Evolutionary conservation across 176 grass and related monocot species (phyloP), one percentile per base, ranked within the genome.

Genomic region (Puccinellia tenuiflora): DNA sequence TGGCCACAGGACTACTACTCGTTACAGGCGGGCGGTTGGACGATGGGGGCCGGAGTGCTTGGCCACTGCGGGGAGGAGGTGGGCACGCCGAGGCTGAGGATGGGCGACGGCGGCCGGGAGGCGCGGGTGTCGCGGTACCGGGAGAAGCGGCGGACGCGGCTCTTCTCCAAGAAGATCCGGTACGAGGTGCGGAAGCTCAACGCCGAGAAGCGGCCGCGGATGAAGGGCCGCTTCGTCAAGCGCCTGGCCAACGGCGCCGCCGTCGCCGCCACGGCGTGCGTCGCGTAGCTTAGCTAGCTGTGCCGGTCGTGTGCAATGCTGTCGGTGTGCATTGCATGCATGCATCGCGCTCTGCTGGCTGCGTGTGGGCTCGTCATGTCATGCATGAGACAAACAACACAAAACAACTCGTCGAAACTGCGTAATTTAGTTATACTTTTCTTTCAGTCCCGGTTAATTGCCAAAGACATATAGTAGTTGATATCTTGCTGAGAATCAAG

Each of bases 151-250:
- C 88, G 96, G 39, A 94, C 89, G 75, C 79, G 96, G 75, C 91
- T 99, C 48, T 99, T 99, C 93, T 93, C 96, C 4, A 99, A 99
- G 93, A 99, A 96, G 89, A 99, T 99, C 51, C 91, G 93, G 50
- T 99, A 96, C 83, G 91, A 99, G 83, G 96, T 99, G 83, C 90
- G 96, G 35, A 98, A 98, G 86, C 92, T 98, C 77, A 98, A 98
- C 79, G 96, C 96, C 42, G 93, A 98, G 92, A 98, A 98, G 88
- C 85, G 96, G 56, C 93, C 96, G 11, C 62, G 96, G 76, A 95
- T 98, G 92, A 98, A 98, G 76, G 96, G 96, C 37, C 91, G 96
- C 33, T 98, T 98, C 54, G 91, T 95, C 31, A 98, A 98, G 89
- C 88, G 96, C 12, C 10, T 65, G 17, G 65, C 64, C 35, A 79